Evolutionary conservation across 345 rosid species (phyloP), one percentile per base, ranked within the genome.

Genomic region (Eucalyptus sp.): DNA sequence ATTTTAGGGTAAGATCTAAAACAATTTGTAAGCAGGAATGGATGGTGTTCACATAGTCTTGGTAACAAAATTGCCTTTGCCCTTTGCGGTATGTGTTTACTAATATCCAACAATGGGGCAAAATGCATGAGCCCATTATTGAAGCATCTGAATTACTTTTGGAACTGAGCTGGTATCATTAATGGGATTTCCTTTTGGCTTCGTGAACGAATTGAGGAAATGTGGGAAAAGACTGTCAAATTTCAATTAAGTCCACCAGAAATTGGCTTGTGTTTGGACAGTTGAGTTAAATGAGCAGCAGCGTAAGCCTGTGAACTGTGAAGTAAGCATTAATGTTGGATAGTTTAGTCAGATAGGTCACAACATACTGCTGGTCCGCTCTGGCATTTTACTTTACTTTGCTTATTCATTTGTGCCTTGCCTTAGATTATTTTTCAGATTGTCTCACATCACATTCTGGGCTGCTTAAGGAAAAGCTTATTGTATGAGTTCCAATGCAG

Each of bases 401-500:
- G 48, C 46, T 76, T 20, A 76, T 76, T 76, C 84, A 76, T 6
- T 76, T 41, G 84, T 76, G 48, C 84, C 48, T 76, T 76, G 29
- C 15, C 29, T 41, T 76, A 76, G 84, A 76, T 76, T 76, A 76
- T 76, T 76, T 48, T 37, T 50, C 84, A 66, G 54, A 58, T 87
- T 87, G 54, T 13, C 37, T 68, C 48, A 27, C 14, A 25, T 50
- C 37, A 87, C 81, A 58, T n/a, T 68, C 68, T 31, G 37, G 52
- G 52, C 83, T 15, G 29, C 13, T 18, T 29, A 31, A 54, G 83
- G 48, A 76, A 76, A 76, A 76, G 48, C 46, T 76, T 76, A 37
- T 76, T 3, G 48, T 84, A 12, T 76, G 20, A 88, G 85, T 85
- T 31, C 56, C 79, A 27, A 25, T 24, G 86, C 95, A 98, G 98